Conservation (phyloP, 441 rosid genomes). For the Melastoma candidum region DNA sequence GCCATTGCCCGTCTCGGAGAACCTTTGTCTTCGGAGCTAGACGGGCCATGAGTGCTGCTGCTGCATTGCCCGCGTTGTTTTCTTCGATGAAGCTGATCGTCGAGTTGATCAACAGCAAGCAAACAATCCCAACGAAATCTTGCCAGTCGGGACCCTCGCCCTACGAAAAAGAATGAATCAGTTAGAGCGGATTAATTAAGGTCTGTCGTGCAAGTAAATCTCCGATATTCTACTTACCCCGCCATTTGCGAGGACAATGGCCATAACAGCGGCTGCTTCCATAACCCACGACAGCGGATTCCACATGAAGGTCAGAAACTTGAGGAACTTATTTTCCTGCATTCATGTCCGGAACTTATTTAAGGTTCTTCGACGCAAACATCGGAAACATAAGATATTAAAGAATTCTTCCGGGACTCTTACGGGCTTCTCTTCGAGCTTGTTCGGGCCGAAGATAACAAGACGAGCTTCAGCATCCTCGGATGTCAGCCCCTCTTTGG, state of each 20-base stretch:
- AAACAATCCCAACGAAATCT: constrained; percentile 77
- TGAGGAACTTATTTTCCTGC: constrained; percentile 77
- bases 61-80: constrained; percentile 90
- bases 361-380: neutral
- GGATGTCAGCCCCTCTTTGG: constrained; percentile 57
- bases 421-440: constrained; percentile 83
- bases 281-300: constrained; percentile 90
- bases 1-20: constrained; percentile 87
- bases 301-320: constrained; percentile 85
- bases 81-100: constrained; percentile 94
- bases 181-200: too few species aligned
- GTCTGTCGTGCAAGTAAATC: too few species aligned
- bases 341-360: neutral
- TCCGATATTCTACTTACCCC: constrained; percentile 40
- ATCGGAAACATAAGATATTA: too few species aligned
- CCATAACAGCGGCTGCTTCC: constrained; percentile 95
- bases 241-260: constrained; percentile 75
- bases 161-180: constrained; percentile 28
- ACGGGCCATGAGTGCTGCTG: constrained; percentile 82
- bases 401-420: constrained; percentile 4
- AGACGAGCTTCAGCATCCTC: constrained; percentile 71
- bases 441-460: constrained; percentile 65
- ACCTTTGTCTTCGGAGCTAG: constrained; percentile 88
- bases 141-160: constrained; percentile 94
- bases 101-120: constrained; percentile 74